Conservation (phyloP, 176 grass and related monocot species). For the Avena sativa region DNA sequence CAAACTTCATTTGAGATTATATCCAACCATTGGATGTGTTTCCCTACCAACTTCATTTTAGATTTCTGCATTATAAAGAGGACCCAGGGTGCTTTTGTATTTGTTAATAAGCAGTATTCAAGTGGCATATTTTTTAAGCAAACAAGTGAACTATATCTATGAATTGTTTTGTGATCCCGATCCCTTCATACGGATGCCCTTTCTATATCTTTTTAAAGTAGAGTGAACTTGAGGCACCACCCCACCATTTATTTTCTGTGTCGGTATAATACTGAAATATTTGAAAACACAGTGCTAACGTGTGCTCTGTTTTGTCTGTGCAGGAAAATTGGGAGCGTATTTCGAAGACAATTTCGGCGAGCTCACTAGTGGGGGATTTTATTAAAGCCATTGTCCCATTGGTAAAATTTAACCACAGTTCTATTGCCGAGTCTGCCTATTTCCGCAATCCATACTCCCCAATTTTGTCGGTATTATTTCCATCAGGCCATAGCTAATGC, state of each 20-base stretch:
- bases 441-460: background rate
- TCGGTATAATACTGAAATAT: background rate
- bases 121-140: background rate
- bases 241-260: background rate
- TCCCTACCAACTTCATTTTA: background rate
- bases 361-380: constrained; percentile 38
- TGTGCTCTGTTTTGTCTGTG: background rate
- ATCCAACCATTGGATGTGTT: background rate
- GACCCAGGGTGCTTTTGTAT: background rate
- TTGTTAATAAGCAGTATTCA: constrained; percentile 8
- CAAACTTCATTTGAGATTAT: constrained; percentile 24
- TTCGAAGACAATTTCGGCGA: constrained; percentile 52
- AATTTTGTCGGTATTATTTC: background rate
- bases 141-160: constrained; percentile 9
- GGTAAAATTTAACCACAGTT: constrained; percentile 40
- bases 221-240: background rate
- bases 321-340: constrained; percentile 80
- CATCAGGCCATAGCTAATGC: constrained; percentile 28
- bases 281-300: constrained; percentile 9
- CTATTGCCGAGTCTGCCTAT: background rate
- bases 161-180: background rate
- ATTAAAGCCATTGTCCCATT: constrained; percentile 45
- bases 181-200: background rate
- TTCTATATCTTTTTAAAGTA: background rate
- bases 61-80: constrained; percentile 6